A percentile compares a stretch with the other conserved stretches of the same genome.
Conservation (phyloP, 1,284 basidiomycete genomes). For the Ceraceosorus guamensis region DNA sequence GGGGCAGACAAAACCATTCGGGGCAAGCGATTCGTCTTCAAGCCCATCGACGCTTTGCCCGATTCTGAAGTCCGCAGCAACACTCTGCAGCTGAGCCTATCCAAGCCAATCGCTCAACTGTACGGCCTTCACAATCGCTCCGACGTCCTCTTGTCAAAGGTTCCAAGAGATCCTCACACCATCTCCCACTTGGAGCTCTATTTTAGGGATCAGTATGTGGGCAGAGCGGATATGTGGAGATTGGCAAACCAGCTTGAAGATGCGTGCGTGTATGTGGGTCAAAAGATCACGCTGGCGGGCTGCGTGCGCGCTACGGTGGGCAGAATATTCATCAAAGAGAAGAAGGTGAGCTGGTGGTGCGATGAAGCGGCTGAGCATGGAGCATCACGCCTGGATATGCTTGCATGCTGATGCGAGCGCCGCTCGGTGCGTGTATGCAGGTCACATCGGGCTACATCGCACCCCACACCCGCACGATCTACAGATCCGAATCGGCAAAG, state of each 20-base stretch:
- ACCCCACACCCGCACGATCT: slow-evolving; percentile 76
- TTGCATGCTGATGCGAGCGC: not conserved
- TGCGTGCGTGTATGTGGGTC: slow-evolving; percentile 46
- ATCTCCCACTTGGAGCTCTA: slow-evolving; percentile 48
- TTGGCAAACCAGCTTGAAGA: slow-evolving; percentile 38
- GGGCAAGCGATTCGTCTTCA: slow-evolving; percentile 29
- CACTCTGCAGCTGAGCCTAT: slow-evolving; percentile 40
- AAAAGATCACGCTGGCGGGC: slow-evolving; percentile 38
- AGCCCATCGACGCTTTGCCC: slow-evolving; percentile 22
- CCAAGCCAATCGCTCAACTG: slow-evolving; percentile 29
- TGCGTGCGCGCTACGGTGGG: slow-evolving; percentile 44
- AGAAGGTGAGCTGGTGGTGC: slow-evolving; percentile 14
- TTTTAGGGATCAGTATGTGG: slow-evolving; percentile 46
- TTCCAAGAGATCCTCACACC: slow-evolving; percentile 24
- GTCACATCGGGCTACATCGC: slow-evolving; percentile 75
- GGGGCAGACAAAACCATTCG: not conserved
- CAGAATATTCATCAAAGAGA: slow-evolving; percentile 41
- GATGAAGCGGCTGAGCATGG: no score
- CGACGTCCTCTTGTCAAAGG: slow-evolving; percentile 31
- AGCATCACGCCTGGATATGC: no score
- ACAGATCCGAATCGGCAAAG: slow-evolving; percentile 77
- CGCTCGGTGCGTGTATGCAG: slow-evolving; percentile 47
- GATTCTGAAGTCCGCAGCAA: slow-evolving; percentile 33
- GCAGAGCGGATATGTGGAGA: slow-evolving; percentile 48
- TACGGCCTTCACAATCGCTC: slow-evolving; percentile 38